Evolutionary conservation across 2,329 filamentous ascomycete species (phyloP).

Genomic region (Tolypocladium ophioglossoides): DNA sequence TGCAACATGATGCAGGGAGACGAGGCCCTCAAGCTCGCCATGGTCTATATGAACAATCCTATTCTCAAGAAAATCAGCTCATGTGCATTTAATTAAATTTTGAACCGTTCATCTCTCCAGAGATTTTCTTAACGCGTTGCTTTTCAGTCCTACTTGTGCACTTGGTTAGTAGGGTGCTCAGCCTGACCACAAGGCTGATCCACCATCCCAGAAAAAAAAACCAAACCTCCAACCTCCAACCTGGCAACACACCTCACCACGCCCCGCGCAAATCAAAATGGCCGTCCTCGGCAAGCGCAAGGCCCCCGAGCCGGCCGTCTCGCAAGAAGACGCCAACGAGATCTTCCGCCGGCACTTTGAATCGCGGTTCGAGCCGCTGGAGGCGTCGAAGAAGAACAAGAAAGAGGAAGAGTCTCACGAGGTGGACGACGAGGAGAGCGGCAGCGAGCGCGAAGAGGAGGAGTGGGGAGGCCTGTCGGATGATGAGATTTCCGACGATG

Average conservation of each 20-base stretch:
- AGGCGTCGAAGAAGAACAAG: slow-evolving; percentile 14
- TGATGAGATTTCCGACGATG: slow-evolving; percentile 13
- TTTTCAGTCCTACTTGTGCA: not conserved
- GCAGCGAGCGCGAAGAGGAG: slow-evolving; percentile 23
- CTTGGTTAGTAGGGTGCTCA: not conserved
- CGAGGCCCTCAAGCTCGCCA: not conserved
- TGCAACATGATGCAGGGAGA: no score
- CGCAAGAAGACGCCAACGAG: slow-evolving; percentile 51
- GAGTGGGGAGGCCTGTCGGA: slow-evolving; percentile 19
- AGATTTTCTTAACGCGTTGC: not conserved
- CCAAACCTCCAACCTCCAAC: not conserved
- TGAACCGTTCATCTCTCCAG: not conserved
- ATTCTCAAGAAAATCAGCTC: not conserved
- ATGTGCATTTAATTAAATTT: not conserved
- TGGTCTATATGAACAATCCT: no score
- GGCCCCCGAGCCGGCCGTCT: slow-evolving; percentile 17
- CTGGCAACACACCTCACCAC: not conserved
- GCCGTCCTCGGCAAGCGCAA: slow-evolving; percentile 41
- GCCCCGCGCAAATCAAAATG: slow-evolving; percentile 18
- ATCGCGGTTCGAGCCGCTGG: slow-evolving; percentile 70
- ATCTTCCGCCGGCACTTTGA: slow-evolving; percentile 82
- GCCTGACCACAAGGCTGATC: not conserved
- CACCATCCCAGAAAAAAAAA: not conserved
- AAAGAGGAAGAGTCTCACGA: slow-evolving; percentile 6
- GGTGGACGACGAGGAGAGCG: slow-evolving; percentile 15